phyloP scores from a whole-genome alignment of 176 grass and related monocot species.

The Musa beccarii region DNA sequence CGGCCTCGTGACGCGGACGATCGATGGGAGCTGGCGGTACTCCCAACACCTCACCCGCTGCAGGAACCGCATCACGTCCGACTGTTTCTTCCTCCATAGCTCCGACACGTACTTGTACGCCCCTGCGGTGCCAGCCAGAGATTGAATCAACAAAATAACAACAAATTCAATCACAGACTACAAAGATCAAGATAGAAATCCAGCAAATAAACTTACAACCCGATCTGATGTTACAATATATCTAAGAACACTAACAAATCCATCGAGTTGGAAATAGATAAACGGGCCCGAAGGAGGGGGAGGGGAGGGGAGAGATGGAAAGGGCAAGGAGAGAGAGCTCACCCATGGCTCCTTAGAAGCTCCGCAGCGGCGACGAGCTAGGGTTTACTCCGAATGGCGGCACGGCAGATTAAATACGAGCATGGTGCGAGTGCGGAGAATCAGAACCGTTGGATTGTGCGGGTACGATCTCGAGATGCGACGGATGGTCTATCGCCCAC shows the following conservation, averaged over 20 bases:
- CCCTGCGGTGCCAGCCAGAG: neutral
- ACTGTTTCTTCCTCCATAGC: constrained; percentile 1
- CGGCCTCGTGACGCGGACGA: constrained; percentile 6
- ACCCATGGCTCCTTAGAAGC: neutral
- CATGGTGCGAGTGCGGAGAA: neutral
- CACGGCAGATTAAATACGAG: neutral
- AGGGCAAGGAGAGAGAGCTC: neutral
- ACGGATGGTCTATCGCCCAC: no score
- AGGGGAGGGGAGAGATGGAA: neutral
- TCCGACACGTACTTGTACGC: constrained; percentile 5
- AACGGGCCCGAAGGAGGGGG: neutral
- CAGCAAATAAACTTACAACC: neutral
- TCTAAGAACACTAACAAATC: neutral
- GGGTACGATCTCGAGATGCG: neutral
- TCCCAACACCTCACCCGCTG: constrained; percentile 5
- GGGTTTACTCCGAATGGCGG: neutral
- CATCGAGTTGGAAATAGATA: neutral
- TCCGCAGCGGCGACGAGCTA: neutral
- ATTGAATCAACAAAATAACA: neutral
- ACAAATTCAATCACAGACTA: neutral
- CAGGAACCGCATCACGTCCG: constrained; percentile 1
- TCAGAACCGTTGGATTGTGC: neutral
- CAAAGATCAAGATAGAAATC: neutral
- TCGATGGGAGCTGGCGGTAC: constrained; percentile 4
- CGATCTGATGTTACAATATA: neutral